A percentile compares a stretch with the other conserved stretches of the same genome.
Evolutionary conservation across 1,139 yeast species (phyloP).

Genomic region (Yamadazyma sp.): DNA sequence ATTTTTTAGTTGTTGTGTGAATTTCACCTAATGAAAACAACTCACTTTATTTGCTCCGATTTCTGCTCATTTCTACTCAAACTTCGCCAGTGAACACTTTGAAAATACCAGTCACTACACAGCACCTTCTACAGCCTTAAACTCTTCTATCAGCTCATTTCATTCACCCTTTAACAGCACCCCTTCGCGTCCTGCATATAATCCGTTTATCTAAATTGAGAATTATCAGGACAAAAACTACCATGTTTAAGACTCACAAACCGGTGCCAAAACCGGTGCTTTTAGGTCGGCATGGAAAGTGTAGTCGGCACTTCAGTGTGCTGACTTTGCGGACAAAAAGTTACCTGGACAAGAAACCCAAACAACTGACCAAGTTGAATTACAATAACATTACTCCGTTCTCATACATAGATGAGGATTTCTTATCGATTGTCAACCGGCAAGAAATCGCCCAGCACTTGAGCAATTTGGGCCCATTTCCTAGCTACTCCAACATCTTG

Average conservation of each 20-base stretch:
- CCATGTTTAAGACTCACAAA: too few relatives aligned
- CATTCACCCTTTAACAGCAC: background rate
- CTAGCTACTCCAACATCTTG: conserved; percentile 43
- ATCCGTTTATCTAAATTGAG: background rate
- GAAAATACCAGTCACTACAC: too few relatives aligned
- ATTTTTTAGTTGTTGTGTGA: too few relatives aligned
- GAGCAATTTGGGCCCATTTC: conserved; percentile 44
- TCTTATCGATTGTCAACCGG: conserved; percentile 30
- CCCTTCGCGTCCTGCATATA: conserved; percentile 1
- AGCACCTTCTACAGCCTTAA: too few relatives aligned
- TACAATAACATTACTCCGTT: conserved; percentile 20
- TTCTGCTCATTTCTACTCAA: too few relatives aligned
- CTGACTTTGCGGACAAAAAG: background rate
- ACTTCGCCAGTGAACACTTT: too few relatives aligned
- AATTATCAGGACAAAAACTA: too few relatives aligned
- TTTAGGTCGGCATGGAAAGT: background rate
- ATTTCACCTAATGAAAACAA: too few relatives aligned
- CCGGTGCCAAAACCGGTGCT: too few relatives aligned
- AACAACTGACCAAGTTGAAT: background rate
- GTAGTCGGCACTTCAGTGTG: background rate
- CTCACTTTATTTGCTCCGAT: too few relatives aligned
- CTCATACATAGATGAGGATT: conserved; percentile 33
- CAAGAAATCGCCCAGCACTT: conserved; percentile 43
- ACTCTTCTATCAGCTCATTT: too few relatives aligned
- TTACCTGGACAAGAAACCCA: background rate